Base-by-base conservation (phyloP, 495 filamentous ascomycete species). In the Cladorrhinum samala region DNA sequence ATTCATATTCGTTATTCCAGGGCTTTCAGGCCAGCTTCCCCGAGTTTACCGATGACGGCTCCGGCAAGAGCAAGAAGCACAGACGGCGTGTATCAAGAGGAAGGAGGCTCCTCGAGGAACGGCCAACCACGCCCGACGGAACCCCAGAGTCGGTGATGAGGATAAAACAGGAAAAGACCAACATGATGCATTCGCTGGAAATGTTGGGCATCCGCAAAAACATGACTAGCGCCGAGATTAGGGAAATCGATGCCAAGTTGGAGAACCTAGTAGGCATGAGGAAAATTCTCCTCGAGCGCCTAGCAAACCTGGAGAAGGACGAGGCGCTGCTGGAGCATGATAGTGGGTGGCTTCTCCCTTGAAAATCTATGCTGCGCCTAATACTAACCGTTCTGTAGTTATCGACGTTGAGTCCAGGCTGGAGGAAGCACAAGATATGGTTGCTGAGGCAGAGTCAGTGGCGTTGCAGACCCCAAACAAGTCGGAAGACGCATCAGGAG, bases 181-280 rank as follows among this genome's bases (percentile, higher is more conserved):
- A 78, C 45, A 72, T 96, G 67, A 84, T 81, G 65, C 88, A 91
- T 61, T 80, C 88, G 43, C 68, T 99, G 48, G 91, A 97, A 62
- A 89, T 95, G 84, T 85, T 96, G 72, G 76, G 84, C 9, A 79
- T 99, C 38, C 82, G 94, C 49, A 99, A 97, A 67, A 96, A 95
- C 57, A 95, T 99, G 93, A 91, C 91, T 64, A 92, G 89, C 60
- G 82, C 88, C 52, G 93, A 99, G 68, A 97, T 99, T 44, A 83
- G 83, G 39, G 93, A 99, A 65, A 95, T 99, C 46, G 93, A 99
- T 66, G 91, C 85, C 70, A 99, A 97, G 70, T 89, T 99, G 37
- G 79, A 90, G 27, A 99, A 97, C 67, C 73, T 97, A 49, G 86
- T 91, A 59, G 88, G 82, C 49, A 97, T 96, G 89, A 86, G 93